Evolutionary conservation across 306 rosid genomes (phyloP).

Genomic region (Rubus idaeus): DNA sequence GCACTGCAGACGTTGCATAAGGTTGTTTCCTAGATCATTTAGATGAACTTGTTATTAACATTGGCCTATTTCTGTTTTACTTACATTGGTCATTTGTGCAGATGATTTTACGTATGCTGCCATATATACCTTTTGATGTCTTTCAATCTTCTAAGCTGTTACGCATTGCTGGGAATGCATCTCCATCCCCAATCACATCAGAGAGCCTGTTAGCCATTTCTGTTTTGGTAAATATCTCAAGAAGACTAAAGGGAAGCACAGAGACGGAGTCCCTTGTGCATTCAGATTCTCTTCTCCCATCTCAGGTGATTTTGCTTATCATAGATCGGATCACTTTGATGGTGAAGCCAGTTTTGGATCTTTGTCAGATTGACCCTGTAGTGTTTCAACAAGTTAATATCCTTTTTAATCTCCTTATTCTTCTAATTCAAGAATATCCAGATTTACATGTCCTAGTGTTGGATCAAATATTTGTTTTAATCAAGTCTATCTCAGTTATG

Average conservation of each 20-base stretch:
- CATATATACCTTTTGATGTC: slow-evolving; percentile 24
- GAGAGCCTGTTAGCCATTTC: slow-evolving; percentile 32
- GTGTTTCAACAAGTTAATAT: slow-evolving; percentile 31
- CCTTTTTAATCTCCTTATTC: slow-evolving; percentile 43
- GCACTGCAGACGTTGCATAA: slow-evolving; percentile 40
- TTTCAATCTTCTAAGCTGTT: slow-evolving; percentile 36
- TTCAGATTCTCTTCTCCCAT: slow-evolving; percentile 36
- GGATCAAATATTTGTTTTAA: slow-evolving; percentile 38
- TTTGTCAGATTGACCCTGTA: slow-evolving; percentile 27
- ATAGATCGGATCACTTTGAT: slow-evolving; percentile 44
- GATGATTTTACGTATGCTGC: slow-evolving; percentile 35
- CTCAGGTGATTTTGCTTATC: slow-evolving; percentile 39
- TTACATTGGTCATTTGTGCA: slow-evolving; percentile 31
- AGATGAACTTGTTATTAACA: slow-evolving; percentile 9
- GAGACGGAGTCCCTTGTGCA: slow-evolving; percentile 25
- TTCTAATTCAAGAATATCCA: slow-evolving; percentile 33
- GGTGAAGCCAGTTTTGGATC: slow-evolving; percentile 30
- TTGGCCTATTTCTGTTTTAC: slow-evolving; percentile 21
- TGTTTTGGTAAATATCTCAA: slow-evolving; percentile 43
- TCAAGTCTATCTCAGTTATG: slow-evolving; percentile 31
- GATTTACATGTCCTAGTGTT: slow-evolving; percentile 34
- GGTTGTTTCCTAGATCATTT: slow-evolving; percentile 31
- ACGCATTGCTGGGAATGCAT: slow-evolving; percentile 32
- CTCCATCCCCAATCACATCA: slow-evolving; percentile 27
- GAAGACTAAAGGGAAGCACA: slow-evolving; percentile 19